A percentile compares a stretch with the other conserved stretches of the same genome.
Evolutionary conservation across 352 stramenopile genomes (phyloP).

Genomic region (Stephanocyclus meneghinianus): DNA sequence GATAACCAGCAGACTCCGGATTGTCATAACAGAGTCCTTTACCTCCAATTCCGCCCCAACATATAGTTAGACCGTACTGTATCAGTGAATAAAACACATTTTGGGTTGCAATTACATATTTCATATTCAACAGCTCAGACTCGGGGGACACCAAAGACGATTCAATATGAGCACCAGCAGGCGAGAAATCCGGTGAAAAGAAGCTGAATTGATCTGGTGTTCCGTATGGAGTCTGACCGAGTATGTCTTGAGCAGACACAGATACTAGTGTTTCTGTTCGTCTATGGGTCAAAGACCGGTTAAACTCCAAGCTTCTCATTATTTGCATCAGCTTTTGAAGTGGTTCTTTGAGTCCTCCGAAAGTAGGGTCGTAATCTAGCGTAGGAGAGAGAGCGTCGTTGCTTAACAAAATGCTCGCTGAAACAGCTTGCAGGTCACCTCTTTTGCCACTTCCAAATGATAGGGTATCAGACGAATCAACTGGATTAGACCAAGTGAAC

Average conservation of each 20-base stretch:
- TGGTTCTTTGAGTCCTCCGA: slow-evolving; percentile 44
- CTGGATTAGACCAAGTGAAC: slow-evolving; percentile 32
- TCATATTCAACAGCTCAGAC: slow-evolving; percentile 36
- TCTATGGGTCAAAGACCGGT: slow-evolving; percentile 18
- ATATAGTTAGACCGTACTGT: slow-evolving; percentile 24
- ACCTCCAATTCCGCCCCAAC: slow-evolving; percentile 23
- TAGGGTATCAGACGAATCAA: slow-evolving; percentile 8
- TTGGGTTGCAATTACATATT: slow-evolving; percentile 24
- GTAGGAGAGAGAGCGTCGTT: slow-evolving; percentile 44
- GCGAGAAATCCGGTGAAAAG: slow-evolving; percentile 34
- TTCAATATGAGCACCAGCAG: slow-evolving; percentile 24
- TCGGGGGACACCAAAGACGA: slow-evolving; percentile 24
- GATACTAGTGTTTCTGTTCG: slow-evolving; percentile 30
- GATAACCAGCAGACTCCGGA: slow-evolving; percentile 10
- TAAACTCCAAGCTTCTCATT: slow-evolving; percentile 56
- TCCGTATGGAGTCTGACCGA: slow-evolving; percentile 53
- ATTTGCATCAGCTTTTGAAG: slow-evolving; percentile 59
- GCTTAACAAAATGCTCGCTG: slow-evolving; percentile 19
- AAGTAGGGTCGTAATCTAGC: slow-evolving; percentile 47
- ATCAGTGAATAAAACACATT: slow-evolving; percentile 42
- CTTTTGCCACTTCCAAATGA: slow-evolving; percentile 48
- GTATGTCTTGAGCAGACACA: background rate
- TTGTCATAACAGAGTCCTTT: slow-evolving; percentile 5
- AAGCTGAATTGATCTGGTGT: slow-evolving; percentile 63
- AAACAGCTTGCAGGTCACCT: slow-evolving; percentile 36